Evolutionary conservation across 176 grass and related monocot genomes (phyloP).

Genomic region (Secale cereale): DNA sequence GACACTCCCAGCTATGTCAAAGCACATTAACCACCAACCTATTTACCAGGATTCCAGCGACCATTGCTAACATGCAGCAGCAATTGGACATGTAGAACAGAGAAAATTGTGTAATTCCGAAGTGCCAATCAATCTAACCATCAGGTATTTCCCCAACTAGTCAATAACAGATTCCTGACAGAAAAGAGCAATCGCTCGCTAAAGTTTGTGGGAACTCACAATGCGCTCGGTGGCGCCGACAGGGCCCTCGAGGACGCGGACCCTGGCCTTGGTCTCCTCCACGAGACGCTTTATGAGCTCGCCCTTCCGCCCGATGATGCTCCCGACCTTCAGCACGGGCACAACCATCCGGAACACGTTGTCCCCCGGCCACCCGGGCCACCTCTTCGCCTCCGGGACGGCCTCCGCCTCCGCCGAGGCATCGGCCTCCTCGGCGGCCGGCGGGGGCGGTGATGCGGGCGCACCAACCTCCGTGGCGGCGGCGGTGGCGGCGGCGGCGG

Average conservation of each 20-base stretch:
- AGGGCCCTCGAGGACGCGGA: slow-evolving; percentile 78
- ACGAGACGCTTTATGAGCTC: slow-evolving; percentile 89
- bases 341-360: slow-evolving; percentile 83
- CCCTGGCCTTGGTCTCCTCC: slow-evolving; percentile 87
- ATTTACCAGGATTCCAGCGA: neutral
- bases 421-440: neutral
- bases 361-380: slow-evolving; percentile 94
- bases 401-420: neutral
- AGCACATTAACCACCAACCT: neutral
- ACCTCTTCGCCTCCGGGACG: slow-evolving; percentile 52
- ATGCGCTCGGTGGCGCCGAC: slow-evolving; percentile 77
- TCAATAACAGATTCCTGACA: neutral
- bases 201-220: slow-evolving; percentile 45
- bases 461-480: slow-evolving; percentile 2
- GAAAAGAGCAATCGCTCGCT: neutral
- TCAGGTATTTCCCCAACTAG: neutral
- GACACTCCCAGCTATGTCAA: neutral
- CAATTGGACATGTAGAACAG: neutral
- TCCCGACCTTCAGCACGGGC: slow-evolving; percentile 78
- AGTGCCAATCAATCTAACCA: neutral
- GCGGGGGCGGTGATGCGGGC: neutral
- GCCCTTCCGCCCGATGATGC: slow-evolving; percentile 95
- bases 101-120: neutral
- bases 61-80: neutral
- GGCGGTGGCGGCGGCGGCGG: slow-evolving; percentile 1